Conservation (phyloP, 345 rosid genomes). For the Kernera saxatilis region DNA sequence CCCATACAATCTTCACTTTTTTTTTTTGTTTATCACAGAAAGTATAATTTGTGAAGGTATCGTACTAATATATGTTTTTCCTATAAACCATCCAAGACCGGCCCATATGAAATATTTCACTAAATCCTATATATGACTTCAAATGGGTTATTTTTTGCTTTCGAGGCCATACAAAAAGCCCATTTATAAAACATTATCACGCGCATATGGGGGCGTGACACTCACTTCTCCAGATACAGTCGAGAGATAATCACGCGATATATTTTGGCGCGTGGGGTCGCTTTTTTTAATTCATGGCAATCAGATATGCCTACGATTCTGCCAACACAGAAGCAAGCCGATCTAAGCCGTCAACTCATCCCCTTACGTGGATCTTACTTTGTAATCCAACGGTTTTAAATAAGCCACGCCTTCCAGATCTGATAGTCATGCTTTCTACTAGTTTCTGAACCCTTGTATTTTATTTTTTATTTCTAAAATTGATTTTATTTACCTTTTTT, state of each 20-base stretch:
- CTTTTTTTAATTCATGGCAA: not conserved
- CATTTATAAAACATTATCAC: not conserved
- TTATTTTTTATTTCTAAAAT: not conserved
- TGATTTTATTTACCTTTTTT: too few species aligned
- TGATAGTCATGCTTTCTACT: constrained; percentile 13
- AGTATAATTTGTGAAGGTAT: too few species aligned
- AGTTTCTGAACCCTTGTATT: not conserved
- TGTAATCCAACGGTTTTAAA: not conserved
- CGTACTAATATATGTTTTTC: not conserved
- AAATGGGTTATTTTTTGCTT: not conserved
- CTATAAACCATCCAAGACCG: not conserved
- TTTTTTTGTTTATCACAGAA: too few species aligned
- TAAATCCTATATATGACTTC: not conserved
- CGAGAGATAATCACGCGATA: not conserved
- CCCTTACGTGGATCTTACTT: not conserved
- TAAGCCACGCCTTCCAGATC: constrained; percentile 3
- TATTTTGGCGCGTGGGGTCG: not conserved
- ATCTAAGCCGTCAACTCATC: constrained; percentile 12
- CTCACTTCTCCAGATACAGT: not conserved
- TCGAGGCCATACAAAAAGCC: not conserved
- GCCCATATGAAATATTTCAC: not conserved
- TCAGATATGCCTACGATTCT: not conserved
- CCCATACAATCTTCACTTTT: too few species aligned
- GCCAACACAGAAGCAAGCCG: not conserved
- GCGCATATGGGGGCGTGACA: not conserved